Evolutionary conservation across 1,284 basidiomycete genomes (phyloP).

Genomic region (Wolfiporia cocos): DNA sequence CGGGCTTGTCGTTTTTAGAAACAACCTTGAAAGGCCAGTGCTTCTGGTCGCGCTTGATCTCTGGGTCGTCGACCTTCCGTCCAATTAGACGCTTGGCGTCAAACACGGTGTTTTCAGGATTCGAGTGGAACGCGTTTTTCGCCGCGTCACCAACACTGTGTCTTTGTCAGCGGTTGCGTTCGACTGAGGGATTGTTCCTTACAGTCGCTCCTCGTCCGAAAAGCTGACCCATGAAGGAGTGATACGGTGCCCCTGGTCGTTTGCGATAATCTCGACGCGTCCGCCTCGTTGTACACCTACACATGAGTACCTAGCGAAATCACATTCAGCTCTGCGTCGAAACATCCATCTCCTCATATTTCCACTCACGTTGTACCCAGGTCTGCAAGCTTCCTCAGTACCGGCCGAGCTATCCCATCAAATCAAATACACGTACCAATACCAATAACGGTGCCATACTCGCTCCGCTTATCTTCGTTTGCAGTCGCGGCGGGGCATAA

Average conservation of each 20-base stretch:
- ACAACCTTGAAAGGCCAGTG: slow-evolving; percentile 86
- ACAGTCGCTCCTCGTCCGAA: slow-evolving; percentile 89
- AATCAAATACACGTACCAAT: slow-evolving; percentile 65
- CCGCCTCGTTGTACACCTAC: slow-evolving; percentile 90
- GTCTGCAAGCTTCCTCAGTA: slow-evolving; percentile 40
- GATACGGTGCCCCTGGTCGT: slow-evolving; percentile 97
- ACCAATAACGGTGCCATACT: slow-evolving; percentile 93
- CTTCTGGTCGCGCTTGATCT: slow-evolving; percentile 79
- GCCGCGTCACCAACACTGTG: slow-evolving; percentile 70
- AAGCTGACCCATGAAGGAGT: slow-evolving; percentile 95
- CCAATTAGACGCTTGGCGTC: slow-evolving; percentile 97
- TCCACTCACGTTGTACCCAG: slow-evolving; percentile 69
- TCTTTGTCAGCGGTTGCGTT: no score
- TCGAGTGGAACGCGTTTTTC: slow-evolving; percentile 77
- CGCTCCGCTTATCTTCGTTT: slow-evolving; percentile 52
- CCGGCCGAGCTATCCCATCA: background rate
- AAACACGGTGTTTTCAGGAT: slow-evolving; percentile 94
- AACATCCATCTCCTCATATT: background rate
- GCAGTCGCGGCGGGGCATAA: slow-evolving; percentile 47
- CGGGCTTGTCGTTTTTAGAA: slow-evolving; percentile 82
- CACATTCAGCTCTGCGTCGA: background rate
- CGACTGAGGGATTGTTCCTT: slow-evolving; percentile 18
- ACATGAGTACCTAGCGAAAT: slow-evolving; percentile 58
- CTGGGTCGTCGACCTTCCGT: slow-evolving; percentile 76
- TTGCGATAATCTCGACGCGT: slow-evolving; percentile 94